phyloP scores from a whole-genome alignment of 305 asterid genomes.

The Solanum hybrid region DNA sequence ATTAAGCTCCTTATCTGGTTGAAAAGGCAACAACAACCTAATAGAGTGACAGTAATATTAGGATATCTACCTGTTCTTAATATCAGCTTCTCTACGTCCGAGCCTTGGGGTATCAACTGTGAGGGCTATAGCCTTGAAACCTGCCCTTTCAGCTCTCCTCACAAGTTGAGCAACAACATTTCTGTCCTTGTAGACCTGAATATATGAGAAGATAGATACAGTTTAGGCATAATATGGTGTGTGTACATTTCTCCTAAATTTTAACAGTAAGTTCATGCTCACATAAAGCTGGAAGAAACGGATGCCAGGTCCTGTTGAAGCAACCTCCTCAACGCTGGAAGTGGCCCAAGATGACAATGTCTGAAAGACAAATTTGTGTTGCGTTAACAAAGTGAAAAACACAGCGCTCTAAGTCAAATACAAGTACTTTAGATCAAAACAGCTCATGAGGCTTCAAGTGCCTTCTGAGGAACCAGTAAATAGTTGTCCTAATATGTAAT shows the following conservation, averaged over 20 bases:
- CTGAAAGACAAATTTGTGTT: conserved; percentile 31
- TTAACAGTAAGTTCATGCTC: conserved; percentile 15
- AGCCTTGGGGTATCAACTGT: conserved; percentile 88
- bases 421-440: background rate
- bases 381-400: background rate
- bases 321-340: conserved; percentile 93
- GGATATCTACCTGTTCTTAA: conserved; percentile 62
- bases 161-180: conserved; percentile 90
- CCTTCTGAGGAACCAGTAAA: background rate
- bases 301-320: conserved; percentile 93
- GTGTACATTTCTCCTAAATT: background rate
- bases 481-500: background rate
- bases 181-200: conserved; percentile 85
- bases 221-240: background rate
- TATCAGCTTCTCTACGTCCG: conserved; percentile 91
- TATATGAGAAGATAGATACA: conserved; percentile 4
- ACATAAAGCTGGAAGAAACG: conserved; percentile 97
- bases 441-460: background rate
- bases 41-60: background rate
- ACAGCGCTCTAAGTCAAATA: background rate
- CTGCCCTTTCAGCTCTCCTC: conserved; percentile 91
- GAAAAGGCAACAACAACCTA: background rate
- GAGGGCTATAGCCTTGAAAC: conserved; percentile 94
- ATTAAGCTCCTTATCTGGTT: background rate
- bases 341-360: conserved; percentile 94